Base-by-base conservation (phyloP, 78 protist genomes). In the Chrysochromulina tobinii region DNA sequence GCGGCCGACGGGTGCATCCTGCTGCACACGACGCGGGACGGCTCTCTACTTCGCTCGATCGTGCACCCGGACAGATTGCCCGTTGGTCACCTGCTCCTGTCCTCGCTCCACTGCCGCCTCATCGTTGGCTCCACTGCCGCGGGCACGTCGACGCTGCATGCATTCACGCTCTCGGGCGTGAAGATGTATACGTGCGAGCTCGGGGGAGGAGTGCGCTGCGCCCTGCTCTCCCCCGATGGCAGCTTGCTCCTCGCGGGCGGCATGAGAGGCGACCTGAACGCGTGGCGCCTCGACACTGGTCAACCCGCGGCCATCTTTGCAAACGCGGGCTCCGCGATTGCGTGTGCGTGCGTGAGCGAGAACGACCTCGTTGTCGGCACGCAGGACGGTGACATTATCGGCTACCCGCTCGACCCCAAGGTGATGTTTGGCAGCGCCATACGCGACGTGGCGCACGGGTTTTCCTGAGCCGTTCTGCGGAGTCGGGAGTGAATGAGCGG, bases 1-100 rank as follows among this genome's bases (percentile, higher is more conserved):
- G 83, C 83, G 12, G 51, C 58, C 7, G 83, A 75, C 57, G 83
- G 83, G n/a, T 18, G 83, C 83, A 57, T 75, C 25, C 83, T 75
- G 57, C 83, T 75, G 4, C 83, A 75, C 57, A 75, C 83, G 57
- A 18, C 38, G 6, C 83, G 50, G 58, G 50, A 75, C 23, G 83
- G 83, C 51, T 6, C 57, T 11, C 83, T 75, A 3, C 23, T 75
- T 3, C 54, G 83, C 9, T 50, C 54, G 3, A 15, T 75, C 57
- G 58, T n/a, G 83, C 83, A 75, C 11, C 83, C 83, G 25, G 57
- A 38, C 23, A n/a, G 25, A 12, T 12, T 1, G 57, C 15, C 83
- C 83, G 58, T 75, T 11, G 83, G 58, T 57, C 83, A 75, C 23
- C 83, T 75, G 64, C 64, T 59, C 23, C 23, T 59, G 23, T 59